A percentile compares a stretch with the other conserved stretches of the same genome.
phyloP scores from a whole-genome alignment of 2,329 filamentous ascomycete species.

The Aureobasidium lini region DNA sequence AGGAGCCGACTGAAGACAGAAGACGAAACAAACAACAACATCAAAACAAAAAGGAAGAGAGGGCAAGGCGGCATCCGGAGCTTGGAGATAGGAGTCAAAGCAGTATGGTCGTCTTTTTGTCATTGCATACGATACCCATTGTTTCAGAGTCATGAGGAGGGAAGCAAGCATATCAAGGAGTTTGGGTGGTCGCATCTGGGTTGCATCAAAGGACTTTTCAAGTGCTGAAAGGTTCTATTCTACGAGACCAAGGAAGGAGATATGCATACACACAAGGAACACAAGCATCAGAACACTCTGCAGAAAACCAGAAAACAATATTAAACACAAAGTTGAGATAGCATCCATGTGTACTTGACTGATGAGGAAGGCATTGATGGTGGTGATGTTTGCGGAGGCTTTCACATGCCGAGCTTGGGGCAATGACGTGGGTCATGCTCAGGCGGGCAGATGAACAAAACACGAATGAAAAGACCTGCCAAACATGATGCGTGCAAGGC shows the following conservation, averaged over 20 bases:
- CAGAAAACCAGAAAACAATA: neutral
- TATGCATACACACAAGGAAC: neutral
- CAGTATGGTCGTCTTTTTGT: neutral
- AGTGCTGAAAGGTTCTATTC: conserved; percentile 5
- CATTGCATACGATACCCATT: neutral
- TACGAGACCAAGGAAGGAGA: neutral
- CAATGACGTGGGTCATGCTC: conserved; percentile 10
- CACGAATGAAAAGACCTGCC: neutral
- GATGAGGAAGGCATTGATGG: neutral
- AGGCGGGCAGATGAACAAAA: conserved; percentile 7
- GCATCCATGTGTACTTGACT: neutral
- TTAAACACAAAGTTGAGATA: no score
- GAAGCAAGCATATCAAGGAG: neutral
- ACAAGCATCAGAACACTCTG: neutral
- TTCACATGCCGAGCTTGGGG: conserved; percentile 1
- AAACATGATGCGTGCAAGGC: conserved; percentile 1
- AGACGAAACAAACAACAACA: neutral
- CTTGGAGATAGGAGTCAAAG: neutral
- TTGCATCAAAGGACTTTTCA: conserved; percentile 2
- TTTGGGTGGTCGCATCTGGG: conserved; percentile 7
- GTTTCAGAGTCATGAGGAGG: neutral
- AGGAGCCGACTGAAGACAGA: neutral
- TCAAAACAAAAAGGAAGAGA: neutral
- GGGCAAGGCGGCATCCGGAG: neutral
- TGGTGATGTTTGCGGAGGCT: neutral